Evolutionary conservation across 2,329 filamentous ascomycete genomes (phyloP), one percentile per base, ranked within the genome.

Genomic region (Fusarium bactridioides): DNA sequence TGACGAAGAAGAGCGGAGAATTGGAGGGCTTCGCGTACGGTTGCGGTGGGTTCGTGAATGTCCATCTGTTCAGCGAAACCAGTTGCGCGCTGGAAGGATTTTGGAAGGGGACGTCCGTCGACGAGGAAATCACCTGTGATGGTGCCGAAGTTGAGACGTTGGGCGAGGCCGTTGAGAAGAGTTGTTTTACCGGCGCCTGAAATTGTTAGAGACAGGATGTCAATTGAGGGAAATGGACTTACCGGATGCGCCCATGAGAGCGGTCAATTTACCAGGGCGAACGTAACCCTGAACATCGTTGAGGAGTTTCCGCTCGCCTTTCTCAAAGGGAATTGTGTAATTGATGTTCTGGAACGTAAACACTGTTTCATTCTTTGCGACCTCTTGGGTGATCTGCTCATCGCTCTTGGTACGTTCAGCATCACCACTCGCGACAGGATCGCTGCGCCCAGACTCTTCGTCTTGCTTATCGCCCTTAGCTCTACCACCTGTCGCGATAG

Each of bases 231-330:
- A 6, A 2, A 23, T 16, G 19, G 4, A 76, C 74, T 75, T 79
- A 78, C 82, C 84, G 45, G 85, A 86, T 27, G 85, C 84, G 40
- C 85, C 92, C 93, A 95, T 95, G 1, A 95, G 86, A 13, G 93
- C 93, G 15, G 93, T 95, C 55, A 95, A 82, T 58, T 92, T 94
- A 37, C 93, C 93, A 3, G 94, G 93, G 68, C 93, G 92, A 47
- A 96, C 93, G 86, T 91, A 95, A n/a, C 93, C 93, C 75, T 95
- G 91, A 2, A 95, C 91, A 67, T 94, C 87, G 67, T 94, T 89
- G 25, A 96, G 83, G 60, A 96, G 87, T 54, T 90, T 88, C 25
- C 92, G 87, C n/a, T 87, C 82, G 56, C 93, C 89, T 7, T 86
- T 85, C 76, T 94, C 93, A 68, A 81, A 82, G 16, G 84, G 84